These are phyloP conservation scores for Saturnispora mendoncae DNA, from an alignment of 805 yeast species.

Conservation along the genomic window DNA sequence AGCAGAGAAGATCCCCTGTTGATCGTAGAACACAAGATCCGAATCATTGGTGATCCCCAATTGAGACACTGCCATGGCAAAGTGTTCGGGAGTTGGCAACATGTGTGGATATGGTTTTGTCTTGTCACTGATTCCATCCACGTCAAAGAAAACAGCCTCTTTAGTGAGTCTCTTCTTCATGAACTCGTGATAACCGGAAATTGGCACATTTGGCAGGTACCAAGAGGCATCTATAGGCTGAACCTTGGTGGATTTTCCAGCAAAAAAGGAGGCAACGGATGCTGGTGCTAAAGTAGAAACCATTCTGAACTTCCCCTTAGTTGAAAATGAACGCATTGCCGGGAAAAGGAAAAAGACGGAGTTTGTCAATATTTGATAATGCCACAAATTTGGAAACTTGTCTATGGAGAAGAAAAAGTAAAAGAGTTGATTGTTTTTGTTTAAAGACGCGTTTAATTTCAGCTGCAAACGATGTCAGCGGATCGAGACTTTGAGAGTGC, in stretches of 20 bases:
- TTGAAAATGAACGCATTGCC: neutral
- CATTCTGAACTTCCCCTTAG: constrained; percentile 6
- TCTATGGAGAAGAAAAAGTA: neutral
- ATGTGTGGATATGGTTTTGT: constrained; percentile 76
- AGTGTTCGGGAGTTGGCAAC: constrained; percentile 60
- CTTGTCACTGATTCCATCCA: constrained; percentile 57
- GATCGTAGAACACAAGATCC: constrained; percentile 72
- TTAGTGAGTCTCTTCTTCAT: constrained; percentile 47
- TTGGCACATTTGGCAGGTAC: constrained; percentile 75
- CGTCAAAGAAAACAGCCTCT: constrained; percentile 65
- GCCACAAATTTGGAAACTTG: neutral
- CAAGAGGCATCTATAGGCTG: constrained; percentile 83
- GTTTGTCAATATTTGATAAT: no score
- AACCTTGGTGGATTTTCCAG: constrained; percentile 9
- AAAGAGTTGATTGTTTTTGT: no score
- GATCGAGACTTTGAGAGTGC: constrained; percentile 29
- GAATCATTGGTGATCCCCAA: constrained; percentile 54
- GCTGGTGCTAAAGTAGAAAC: constrained; percentile 22
- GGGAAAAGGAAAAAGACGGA: neutral
- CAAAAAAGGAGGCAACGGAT: constrained; percentile 14
- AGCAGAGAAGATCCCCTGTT: constrained; percentile 73
- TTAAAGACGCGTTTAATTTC: constrained; percentile 1
- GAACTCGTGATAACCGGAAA: constrained; percentile 52
- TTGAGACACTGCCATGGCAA: constrained; percentile 42
- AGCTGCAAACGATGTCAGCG: constrained; percentile 8